phyloP scores from a whole-genome alignment of 345 rosid genomes.

The Linum trigynum region DNA sequence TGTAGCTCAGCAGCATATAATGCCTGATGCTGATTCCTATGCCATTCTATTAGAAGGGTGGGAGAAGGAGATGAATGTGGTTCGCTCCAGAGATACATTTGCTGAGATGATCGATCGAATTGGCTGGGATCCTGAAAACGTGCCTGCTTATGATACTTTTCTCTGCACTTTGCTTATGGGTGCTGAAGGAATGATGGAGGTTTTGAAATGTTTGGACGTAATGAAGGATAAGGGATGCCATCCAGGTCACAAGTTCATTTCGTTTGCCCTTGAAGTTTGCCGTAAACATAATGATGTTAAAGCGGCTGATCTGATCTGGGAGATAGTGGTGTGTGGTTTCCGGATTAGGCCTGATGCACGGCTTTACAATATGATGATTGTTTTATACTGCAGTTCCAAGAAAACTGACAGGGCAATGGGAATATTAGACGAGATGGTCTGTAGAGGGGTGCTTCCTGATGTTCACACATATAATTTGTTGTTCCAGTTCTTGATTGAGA shows the following conservation, averaged over 20 bases:
- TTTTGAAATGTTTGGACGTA: slow-evolving; percentile 20
- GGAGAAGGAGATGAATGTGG: slow-evolving; percentile 43
- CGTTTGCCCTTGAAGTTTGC: slow-evolving; percentile 27
- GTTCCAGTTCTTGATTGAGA: slow-evolving; percentile 35
- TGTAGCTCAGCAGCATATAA: slow-evolving; percentile 27
- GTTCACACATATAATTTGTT: slow-evolving; percentile 33
- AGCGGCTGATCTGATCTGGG: slow-evolving; percentile 39
- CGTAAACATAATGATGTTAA: slow-evolving; percentile 22
- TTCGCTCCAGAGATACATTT: slow-evolving; percentile 25
- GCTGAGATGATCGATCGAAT: slow-evolving; percentile 37
- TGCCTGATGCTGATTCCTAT: slow-evolving; percentile 41
- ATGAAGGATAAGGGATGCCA: slow-evolving; percentile 31
- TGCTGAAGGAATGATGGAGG: slow-evolving; percentile 33
- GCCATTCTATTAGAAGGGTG: slow-evolving; percentile 56
- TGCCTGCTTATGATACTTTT: slow-evolving; percentile 44
- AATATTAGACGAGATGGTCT: slow-evolving; percentile 48
- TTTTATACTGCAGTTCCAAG: slow-evolving; percentile 29
- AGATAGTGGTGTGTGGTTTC: slow-evolving; percentile 26
- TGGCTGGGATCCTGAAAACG: slow-evolving; percentile 48
- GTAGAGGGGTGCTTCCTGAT: slow-evolving; percentile 41
- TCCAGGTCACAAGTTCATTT: slow-evolving; percentile 40
- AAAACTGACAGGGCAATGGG: slow-evolving; percentile 24
- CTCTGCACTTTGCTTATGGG: slow-evolving; percentile 38
- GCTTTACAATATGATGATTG: slow-evolving; percentile 42
- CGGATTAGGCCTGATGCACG: slow-evolving; percentile 36